Base-by-base conservation (phyloP, 176 grass and related monocot species). In the Phragmites australis region DNA sequence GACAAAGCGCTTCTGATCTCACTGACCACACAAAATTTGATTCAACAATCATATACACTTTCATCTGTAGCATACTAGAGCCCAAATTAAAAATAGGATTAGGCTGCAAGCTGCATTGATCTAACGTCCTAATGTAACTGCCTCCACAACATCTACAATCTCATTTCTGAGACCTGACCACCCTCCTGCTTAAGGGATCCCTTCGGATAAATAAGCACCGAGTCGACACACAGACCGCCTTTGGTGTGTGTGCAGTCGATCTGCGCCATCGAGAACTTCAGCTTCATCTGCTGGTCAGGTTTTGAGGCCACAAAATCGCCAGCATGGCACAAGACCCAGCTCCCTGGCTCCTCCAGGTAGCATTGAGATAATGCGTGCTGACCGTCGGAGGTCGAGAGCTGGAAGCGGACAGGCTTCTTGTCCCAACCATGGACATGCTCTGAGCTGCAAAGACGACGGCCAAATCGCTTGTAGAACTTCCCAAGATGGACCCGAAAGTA, bases 201-300 rank as follows among this genome's bases (percentile, higher is more conserved):
- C 58, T 97, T 97, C 0, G 94, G 94, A 45, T 86, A 97, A 51
- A 97, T 91, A 0, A 97, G 70, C 68, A 89, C 94, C 0, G 91
- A 90, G 79, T 97, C 94, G 3, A 97, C 50, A 12, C 91, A 94
- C 12, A 97, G 70, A 9, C 91, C 94, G 1, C 94, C 94, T 81
- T 97, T 94, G 5, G 91, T 97, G 81, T 97, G 94, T 3, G 94
- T 97, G 85, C 94, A 97, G 51, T 97, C 94, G 1, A 97, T 97
- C 79, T 97, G 94, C 5, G 89, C 84, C 91, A 97, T 89, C 16
- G 94, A 97, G 82, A 97, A 97, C 87, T 97, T 97, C 51, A 97
- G 79, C 65, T 90, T 92, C n/a, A 88, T 81, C 8, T 31, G 42
- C 27, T 87, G 52, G n/a, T 64, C 51, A 0, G 82, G 72, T 6